Base-by-base conservation (phyloP, 345 rosid genomes). In the Mallotus nudiflorus region DNA sequence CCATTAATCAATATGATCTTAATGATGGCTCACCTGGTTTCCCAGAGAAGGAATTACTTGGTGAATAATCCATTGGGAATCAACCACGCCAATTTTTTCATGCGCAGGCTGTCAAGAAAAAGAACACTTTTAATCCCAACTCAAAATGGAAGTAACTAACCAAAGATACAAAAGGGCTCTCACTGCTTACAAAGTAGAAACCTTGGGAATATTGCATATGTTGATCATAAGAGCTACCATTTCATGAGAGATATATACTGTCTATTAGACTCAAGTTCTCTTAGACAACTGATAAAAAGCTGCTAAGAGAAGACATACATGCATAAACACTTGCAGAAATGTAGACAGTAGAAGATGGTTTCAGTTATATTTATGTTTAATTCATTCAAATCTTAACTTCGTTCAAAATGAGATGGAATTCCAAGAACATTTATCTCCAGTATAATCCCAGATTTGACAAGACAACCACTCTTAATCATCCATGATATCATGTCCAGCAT, bases 51-150 rank as follows among this genome's bases (percentile, higher is more conserved):
- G 96, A 73, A 94, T 82, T 65, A 83, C 89, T 88, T 91, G 93
- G 85, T 91, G 97, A 79, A 94, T 69, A 66, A 94, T 91, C 99
- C 97, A 91, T 69, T 94, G 97, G 50, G 99, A 91, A 87, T 94
- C 99, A 72, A 94, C 91, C 54, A 94, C 97, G 3, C 97, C 99
- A 44, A 94, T 90, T 68, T 91, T 94, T 78, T 91, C 97, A 69
- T 94, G 96, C 2, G 97, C 96, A 66, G 99, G 99, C 97, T 91
- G 86, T 67, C 65, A 56, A 65, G 19, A 68, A 67, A 69, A 66
- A 29, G 48, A 18, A n/a, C 65, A 42, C 5, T 15, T 5, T 18
- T 14, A 60, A 64, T 31, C 24, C 59, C 20, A 61, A 6, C 45
- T n/a, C n/a, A 73, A 56, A 66, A 20, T 57, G 13, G 48, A 39